Evolutionary conservation across 192 early-diverging fungal genomes (phyloP).

Genomic region (Irineochytrium annulatum): DNA sequence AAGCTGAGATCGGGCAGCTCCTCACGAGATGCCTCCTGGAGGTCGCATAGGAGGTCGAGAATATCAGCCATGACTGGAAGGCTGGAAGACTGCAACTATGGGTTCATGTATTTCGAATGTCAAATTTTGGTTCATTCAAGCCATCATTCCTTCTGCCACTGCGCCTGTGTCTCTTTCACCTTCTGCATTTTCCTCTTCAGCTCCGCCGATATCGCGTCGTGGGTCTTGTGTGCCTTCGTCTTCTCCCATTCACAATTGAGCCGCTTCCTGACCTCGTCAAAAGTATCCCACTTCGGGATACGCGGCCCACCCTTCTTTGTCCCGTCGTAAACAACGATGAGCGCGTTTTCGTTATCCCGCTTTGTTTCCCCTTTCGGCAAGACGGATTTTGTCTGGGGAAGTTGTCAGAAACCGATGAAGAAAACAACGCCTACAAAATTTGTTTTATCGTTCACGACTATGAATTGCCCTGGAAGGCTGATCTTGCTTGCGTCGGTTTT

Average conservation of each 20-base stretch:
- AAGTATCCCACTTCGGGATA: constrained; percentile 16
- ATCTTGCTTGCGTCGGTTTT: constrained; percentile 67
- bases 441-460: constrained; percentile 35
- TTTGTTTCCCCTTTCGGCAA: not conserved
- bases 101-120: too few relatives aligned
- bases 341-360: not conserved
- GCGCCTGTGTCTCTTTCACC: constrained; percentile 1
- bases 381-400: not conserved
- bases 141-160: constrained; percentile 1
- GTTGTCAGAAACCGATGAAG: not conserved
- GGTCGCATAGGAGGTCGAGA: too few relatives aligned
- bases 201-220: constrained; percentile 7
- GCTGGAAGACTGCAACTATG: too few relatives aligned
- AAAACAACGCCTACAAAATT: constrained; percentile 9
- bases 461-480: constrained; percentile 70
- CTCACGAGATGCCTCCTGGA: too few relatives aligned
- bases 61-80: too few relatives aligned
- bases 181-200: constrained; percentile 7
- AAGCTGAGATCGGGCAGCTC: too few relatives aligned
- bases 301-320: constrained; percentile 1
- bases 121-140: too few relatives aligned
- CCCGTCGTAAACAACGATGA: constrained; percentile 19
- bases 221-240: constrained; percentile 2
- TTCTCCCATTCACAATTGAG: constrained; percentile 16
- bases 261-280: constrained; percentile 14